Base-by-base conservation (phyloP, 805 yeast genomes). In the Wickerhamomyces chaumierensis region DNA sequence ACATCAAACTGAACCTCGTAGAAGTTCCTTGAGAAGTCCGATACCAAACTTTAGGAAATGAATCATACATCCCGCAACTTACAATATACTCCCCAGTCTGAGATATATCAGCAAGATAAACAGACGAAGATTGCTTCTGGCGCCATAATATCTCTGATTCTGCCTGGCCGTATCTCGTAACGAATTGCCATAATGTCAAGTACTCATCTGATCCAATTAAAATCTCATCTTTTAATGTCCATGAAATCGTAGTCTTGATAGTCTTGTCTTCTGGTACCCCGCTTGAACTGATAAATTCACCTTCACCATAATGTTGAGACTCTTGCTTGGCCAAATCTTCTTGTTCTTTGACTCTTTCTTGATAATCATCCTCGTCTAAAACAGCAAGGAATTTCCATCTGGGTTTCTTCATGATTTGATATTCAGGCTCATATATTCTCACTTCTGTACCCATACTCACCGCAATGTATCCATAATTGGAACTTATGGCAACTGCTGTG, bases 41-140 rank as follows among this genome's bases (percentile, higher is more conserved):
- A 39, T 77, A 68, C 95, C 95, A 88, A 2, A 85, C 65, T 52
- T 84, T 85, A 21, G 84, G 76, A 13, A 81, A 62, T 28, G 66
- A 65, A 54, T 85, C 95, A 53, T 69, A 73, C 32, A 62, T 63
- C 0, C 82, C 78, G 31, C 72, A 67, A 36, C 80, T 69, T 8
- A 87, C 81, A 17, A 87, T 73, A 34, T 78, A 65, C 37, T 70
- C 69, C 0, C 86, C 73, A 45, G 82, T 81, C n/a, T 73, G 75
- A 0, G 94, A 74, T 18, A 83, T 70, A 23, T 66, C 62, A 4
- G 78, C 70, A 36, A 62, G 48, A 44, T 69, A 71, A 1, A 80
- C 76, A 0, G 88, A 81, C 21, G 66, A 66, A 0, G 90, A 75
- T 46, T 81, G 83, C 2, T 49, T 46, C 46, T 68, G 63, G 15